Base-by-base conservation (phyloP, 1,284 basidiomycete genomes). In the Leccinum subrobustum region DNA sequence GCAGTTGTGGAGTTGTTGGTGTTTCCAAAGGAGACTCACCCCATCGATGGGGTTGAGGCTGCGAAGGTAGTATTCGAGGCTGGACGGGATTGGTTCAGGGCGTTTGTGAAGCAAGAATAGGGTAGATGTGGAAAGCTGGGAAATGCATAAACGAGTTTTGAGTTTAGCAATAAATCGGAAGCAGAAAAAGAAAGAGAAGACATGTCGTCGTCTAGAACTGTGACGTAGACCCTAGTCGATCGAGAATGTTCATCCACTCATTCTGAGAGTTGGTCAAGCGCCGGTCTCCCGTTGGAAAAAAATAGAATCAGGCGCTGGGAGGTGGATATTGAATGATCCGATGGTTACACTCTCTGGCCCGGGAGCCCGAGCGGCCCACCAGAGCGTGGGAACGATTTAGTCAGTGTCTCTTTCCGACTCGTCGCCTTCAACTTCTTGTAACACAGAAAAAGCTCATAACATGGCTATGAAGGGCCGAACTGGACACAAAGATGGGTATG, bases 21-120 rank as follows among this genome's bases (percentile, higher is more conserved):
- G 56, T 91, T 90, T 64, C 80, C 81, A 5, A 82, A 83, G n/a
- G 85, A 89, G 65, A 78, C 79, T 1, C 89, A 91, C 71, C 73
- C 84, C 1, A 69, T 90, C 4, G 87, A 88, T 23, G 82, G 84
- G 0, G 82, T 89, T 1, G 86, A 87, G 67, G 80, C 83, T 2
- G 73, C 79, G 1, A 79, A 78, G 59, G 78, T 82, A n/a, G 70
- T 74, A 2, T 86, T 79, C 66, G 81, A 86, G 65, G 80, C 81
- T 8, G 73, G 73, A n/a, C 69, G 76, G 35, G 80, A 83, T 51
- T 87, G 85, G 80, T 81, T 89, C 29, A 54, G 54, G 47, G 58
- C 47, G 4, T 69, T 68, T 31, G 53, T 58, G 6, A 23, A 31
- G 39, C n/a, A 42, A 12, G 39, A 42, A 1, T 42, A 42, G 18